These are phyloP conservation scores for Lachnellula occidentalis DNA, from an alignment of 2,329 filamentous ascomycete species.

Conservation along the genomic window DNA sequence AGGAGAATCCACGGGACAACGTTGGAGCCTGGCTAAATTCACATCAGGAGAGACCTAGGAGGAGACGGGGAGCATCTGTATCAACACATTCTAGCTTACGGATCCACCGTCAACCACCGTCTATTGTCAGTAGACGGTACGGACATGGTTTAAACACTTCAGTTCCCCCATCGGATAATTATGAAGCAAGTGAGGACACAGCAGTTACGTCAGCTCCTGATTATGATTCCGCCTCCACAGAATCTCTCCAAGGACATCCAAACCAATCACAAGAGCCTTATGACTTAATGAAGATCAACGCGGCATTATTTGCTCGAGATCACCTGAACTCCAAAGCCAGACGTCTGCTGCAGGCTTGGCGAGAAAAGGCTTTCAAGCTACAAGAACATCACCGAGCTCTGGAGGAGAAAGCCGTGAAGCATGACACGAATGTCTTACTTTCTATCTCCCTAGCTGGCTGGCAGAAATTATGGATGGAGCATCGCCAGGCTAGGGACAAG, in stretches of 20 bases:
- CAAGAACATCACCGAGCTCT: constrained; percentile 35
- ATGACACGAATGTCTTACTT: constrained; percentile 46
- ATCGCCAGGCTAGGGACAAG: constrained; percentile 33
- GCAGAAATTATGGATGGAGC: constrained; percentile 33
- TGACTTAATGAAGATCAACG: constrained; percentile 20
- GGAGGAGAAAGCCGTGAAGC: constrained; percentile 40
- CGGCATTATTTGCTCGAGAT: constrained; percentile 22
- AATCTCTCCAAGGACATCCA: background rate
- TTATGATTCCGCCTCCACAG: constrained; percentile 7
- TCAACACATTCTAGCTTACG: constrained; percentile 26
- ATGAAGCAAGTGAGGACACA: constrained; percentile 22
- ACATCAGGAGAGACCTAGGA: constrained; percentile 8
- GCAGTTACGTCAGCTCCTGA: constrained; percentile 19
- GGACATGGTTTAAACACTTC: constrained; percentile 4
- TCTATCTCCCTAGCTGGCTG: constrained; percentile 48
- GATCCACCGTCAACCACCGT: constrained; percentile 19
- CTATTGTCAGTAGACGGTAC: constrained; percentile 1
- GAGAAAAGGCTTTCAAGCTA: constrained; percentile 25
- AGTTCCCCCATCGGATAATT: constrained; percentile 17
- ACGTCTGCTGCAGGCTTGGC: constrained; percentile 22
- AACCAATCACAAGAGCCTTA: constrained; percentile 4
- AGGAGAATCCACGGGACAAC: constrained; percentile 8
- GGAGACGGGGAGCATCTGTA: constrained; percentile 20
- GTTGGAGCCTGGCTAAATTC: constrained; percentile 26
- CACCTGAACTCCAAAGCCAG: constrained; percentile 13